Percentiles rank a stretch among this genome's conserved stretches.
Conservation (phyloP, 1,284 basidiomycete species). For the Cutaneotrichosporon dermatis region DNA sequence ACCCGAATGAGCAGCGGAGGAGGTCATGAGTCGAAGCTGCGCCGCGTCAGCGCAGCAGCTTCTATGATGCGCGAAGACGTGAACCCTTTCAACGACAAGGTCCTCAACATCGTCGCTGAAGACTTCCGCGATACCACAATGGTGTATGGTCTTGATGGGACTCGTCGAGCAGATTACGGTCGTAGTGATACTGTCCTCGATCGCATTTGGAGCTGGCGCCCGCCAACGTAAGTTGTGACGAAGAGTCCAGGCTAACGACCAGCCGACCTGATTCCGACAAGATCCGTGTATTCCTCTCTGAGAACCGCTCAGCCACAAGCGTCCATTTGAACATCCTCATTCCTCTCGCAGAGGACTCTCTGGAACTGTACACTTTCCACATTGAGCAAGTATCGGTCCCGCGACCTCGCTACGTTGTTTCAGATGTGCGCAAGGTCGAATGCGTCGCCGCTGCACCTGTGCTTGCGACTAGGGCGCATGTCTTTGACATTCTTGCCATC, state of each 20-base stretch:
- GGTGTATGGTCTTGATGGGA: constrained; percentile 36
- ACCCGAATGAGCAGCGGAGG: neutral
- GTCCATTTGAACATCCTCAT: constrained; percentile 52
- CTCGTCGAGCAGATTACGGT: constrained; percentile 14
- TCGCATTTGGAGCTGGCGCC: constrained; percentile 35
- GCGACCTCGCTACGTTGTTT: constrained; percentile 42
- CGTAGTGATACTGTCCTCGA: constrained; percentile 41
- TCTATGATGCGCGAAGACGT: constrained; percentile 9
- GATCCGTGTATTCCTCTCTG: constrained; percentile 36
- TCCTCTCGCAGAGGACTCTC: constrained; percentile 47
- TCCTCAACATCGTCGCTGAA: constrained; percentile 52
- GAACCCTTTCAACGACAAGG: neutral
- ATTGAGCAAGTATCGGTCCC: constrained; percentile 46
- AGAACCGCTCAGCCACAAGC: constrained; percentile 25
- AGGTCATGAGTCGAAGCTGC: neutral
- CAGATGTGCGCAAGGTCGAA: constrained; percentile 41
- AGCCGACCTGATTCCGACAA: constrained; percentile 50
- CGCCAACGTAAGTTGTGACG: constrained; percentile 27
- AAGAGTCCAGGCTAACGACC: neutral
- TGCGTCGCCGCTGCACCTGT: constrained; percentile 58
- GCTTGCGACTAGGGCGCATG: constrained; percentile 58
- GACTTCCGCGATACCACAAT: constrained; percentile 49
- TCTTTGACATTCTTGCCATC: constrained; percentile 66
- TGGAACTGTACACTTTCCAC: constrained; percentile 55
- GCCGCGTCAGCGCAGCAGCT: constrained; percentile 1